Evolutionary conservation across 129 eudicot species (phyloP), one percentile per base, ranked within the genome.

Genomic region (Heracleum sosnowskyi): DNA sequence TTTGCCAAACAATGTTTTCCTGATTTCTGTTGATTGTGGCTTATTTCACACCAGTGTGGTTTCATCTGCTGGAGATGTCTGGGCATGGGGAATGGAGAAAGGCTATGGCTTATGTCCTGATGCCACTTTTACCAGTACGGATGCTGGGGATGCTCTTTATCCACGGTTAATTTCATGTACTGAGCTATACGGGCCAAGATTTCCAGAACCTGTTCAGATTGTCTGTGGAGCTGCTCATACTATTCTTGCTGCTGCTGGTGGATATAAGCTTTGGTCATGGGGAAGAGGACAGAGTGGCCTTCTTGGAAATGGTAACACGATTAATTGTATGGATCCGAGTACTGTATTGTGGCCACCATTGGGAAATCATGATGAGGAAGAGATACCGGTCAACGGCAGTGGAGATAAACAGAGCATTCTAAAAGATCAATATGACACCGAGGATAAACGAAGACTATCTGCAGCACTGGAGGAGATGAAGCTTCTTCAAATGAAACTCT

Each of bases 161-260:
- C 97, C 98, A 4, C 74, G 90, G 17, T 7, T 73, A 51, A 81
- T 90, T 73, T 33, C 78, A 8, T 83, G 85, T 79, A 84, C 75
- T 40, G 92, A 84, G 53, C 82, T 40, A 34, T 47, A 83, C 17
- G 79, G 84, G 64, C 85, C 87, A 64, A 81, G 78, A 37, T 88
- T 94, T 79, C 84, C 80, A 0, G 90, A 82, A 12, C 91, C 96
- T 33, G 20, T 86, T 45, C 91, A 87, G 63, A 87, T 95, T 18
- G 94, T 89, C 2, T 91, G 98, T 85, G 98, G 98, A 77, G 98
- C 96, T 8, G 97, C 98, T 44, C 98, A 95, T 82, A 95, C 97
- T 9, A 84, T 94, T 82, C 90, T 94, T 84, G 74, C 88, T 41
- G 88, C 89, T 34, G 89, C 86, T 33, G 78, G 82, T 1, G 98